Percentiles rank a stretch among this genome's conserved stretches.
Evolutionary conservation across 2,329 filamentous ascomycete genomes (phyloP).

Genomic region (Ascomycota sp.): DNA sequence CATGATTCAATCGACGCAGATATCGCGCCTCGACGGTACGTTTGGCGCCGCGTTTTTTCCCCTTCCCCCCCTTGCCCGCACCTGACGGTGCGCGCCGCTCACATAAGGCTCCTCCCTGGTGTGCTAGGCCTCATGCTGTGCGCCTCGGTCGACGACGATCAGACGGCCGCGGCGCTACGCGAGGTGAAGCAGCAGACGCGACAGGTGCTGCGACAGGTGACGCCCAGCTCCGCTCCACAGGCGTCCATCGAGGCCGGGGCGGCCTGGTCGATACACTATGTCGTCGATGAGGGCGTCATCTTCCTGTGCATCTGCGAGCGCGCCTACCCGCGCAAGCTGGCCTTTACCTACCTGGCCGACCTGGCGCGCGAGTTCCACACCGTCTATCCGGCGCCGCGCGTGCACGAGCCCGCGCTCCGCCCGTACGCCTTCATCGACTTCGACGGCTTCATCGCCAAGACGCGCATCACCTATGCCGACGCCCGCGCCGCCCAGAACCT

Average conservation of each 20-base stretch:
- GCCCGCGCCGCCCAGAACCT: slow-evolving; percentile 79
- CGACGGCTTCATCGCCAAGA: slow-evolving; percentile 87
- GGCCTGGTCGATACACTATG: slow-evolving; percentile 66
- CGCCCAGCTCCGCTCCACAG: slow-evolving; percentile 73
- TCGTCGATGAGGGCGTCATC: slow-evolving; percentile 64
- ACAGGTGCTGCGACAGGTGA: slow-evolving; percentile 72
- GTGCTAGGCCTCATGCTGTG: slow-evolving; percentile 71
- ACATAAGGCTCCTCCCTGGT: too few species aligned
- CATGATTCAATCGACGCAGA: slow-evolving; percentile 87
- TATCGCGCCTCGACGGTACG: slow-evolving; percentile 75
- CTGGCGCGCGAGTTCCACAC: slow-evolving; percentile 77
- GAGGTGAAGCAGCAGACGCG: slow-evolving; percentile 86
- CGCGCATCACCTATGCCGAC: slow-evolving; percentile 87
- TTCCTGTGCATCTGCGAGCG: slow-evolving; percentile 88
- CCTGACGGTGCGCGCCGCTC: too few species aligned
- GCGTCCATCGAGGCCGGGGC: slow-evolving; percentile 79
- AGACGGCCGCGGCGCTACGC: slow-evolving; percentile 51
- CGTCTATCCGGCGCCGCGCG: slow-evolving; percentile 55
- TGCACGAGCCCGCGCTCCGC: slow-evolving; percentile 53
- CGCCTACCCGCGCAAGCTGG: slow-evolving; percentile 91
- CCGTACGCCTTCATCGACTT: slow-evolving; percentile 97
- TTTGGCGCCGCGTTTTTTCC: slow-evolving; percentile 2
- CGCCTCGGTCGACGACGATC: slow-evolving; percentile 82
- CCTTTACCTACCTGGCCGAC: slow-evolving; percentile 94
- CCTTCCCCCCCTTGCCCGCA: not conserved